phyloP scores from a whole-genome alignment of 129 eudicot species.

The Saposhnikovia divaricata region DNA sequence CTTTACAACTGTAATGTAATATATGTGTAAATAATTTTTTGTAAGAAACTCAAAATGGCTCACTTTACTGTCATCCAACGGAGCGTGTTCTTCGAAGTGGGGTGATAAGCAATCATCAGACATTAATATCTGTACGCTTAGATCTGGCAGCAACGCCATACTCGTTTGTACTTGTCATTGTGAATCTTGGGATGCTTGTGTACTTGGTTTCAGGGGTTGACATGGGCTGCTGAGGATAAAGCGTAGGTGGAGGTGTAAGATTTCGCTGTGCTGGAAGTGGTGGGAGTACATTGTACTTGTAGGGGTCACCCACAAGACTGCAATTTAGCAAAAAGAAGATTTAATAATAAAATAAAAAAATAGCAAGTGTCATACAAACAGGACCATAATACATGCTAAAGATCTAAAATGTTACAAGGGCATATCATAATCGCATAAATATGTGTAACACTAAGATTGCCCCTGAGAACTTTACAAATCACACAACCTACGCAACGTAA shows the following conservation, averaged over 20 bases:
- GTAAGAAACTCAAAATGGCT: neutral
- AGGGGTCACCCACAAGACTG: constrained; percentile 47
- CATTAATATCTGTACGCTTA: constrained; percentile 83
- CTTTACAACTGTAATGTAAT: neutral
- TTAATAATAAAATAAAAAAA: neutral
- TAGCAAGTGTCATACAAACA: neutral
- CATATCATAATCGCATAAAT: neutral
- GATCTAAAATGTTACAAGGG: neutral
- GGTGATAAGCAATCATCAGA: constrained; percentile 23
- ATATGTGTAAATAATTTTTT: neutral
- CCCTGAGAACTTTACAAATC: neutral
- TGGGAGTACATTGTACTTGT: constrained; percentile 71
- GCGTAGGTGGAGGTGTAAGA: constrained; percentile 95
- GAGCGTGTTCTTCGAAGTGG: neutral
- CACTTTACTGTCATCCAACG: neutral
- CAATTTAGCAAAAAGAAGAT: neutral
- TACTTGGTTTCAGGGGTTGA: constrained; percentile 59
- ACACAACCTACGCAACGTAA: neutral
- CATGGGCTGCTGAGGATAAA: constrained; percentile 93
- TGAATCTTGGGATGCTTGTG: constrained; percentile 49
- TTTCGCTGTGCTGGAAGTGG: constrained; percentile 94
- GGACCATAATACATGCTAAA: neutral
- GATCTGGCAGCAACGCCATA: constrained; percentile 44
- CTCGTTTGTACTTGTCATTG: constrained; percentile 42
- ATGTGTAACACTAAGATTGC: neutral